phyloP scores from a whole-genome alignment of 2,329 filamentous ascomycete genomes.

The Diaporthe destruens region DNA sequence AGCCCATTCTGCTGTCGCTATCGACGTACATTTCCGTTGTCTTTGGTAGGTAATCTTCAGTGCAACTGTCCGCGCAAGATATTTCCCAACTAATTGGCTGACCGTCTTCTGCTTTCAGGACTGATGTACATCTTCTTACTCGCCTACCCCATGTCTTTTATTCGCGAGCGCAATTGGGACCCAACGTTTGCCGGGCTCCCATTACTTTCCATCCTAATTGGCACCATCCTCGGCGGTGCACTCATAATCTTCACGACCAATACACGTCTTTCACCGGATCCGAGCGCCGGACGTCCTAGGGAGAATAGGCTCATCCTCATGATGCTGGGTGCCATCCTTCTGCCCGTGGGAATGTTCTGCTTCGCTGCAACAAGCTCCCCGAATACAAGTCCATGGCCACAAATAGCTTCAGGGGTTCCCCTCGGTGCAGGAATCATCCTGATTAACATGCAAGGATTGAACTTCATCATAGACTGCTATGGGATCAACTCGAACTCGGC shows the following conservation, averaged over 20 bases:
- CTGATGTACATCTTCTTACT: conserved; percentile 20
- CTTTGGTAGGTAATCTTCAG: not conserved
- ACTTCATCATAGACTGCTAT: conserved; percentile 15
- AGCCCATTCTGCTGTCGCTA: conserved; percentile 7
- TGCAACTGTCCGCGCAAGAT: not conserved
- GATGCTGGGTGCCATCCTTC: conserved; percentile 5
- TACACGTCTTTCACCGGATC: conserved; percentile 6
- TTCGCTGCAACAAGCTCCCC: conserved; percentile 15
- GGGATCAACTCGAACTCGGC: conserved; percentile 2
- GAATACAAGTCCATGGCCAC: not conserved
- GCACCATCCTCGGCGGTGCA: conserved; percentile 7
- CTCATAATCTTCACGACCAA: conserved; percentile 6
- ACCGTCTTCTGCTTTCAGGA: not conserved
- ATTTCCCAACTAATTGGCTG: not conserved
- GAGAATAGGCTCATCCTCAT: conserved; percentile 2
- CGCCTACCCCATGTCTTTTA: conserved; percentile 16
- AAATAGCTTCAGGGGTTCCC: conserved; percentile 1
- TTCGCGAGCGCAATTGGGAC: conserved; percentile 12
- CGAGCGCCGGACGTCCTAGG: not conserved
- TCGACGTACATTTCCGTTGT: conserved; percentile 11
- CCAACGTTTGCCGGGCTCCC: conserved; percentile 7
- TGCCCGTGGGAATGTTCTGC: conserved; percentile 4
- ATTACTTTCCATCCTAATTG: conserved; percentile 2
- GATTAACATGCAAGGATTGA: conserved; percentile 10
- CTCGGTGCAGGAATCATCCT: conserved; percentile 11